phyloP scores from a whole-genome alignment of 352 stramenopile species.

The Pythium dissotocum region DNA sequence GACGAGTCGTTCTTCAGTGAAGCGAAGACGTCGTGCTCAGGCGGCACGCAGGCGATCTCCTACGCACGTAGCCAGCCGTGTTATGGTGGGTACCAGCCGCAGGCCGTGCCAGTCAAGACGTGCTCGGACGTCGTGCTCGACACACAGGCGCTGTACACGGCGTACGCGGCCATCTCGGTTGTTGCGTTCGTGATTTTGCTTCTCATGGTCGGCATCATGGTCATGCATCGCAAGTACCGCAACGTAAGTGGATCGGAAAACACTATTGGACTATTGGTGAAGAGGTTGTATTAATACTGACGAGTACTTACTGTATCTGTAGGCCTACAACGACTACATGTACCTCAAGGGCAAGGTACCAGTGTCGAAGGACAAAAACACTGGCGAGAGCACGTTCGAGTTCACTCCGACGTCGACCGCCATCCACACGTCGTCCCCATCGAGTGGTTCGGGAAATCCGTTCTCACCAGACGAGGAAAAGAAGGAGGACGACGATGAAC shows the following conservation, averaged over 20 bases:
- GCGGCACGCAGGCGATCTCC: slow-evolving; percentile 56
- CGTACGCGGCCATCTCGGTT: slow-evolving; percentile 67
- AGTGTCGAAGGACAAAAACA: slow-evolving; percentile 57
- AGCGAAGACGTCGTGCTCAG: slow-evolving; percentile 58
- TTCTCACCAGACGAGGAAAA: slow-evolving; percentile 24
- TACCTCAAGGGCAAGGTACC: slow-evolving; percentile 81
- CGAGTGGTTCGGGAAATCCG: slow-evolving; percentile 1
- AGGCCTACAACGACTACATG: slow-evolving; percentile 80
- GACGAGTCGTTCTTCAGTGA: slow-evolving; percentile 64
- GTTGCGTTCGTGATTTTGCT: slow-evolving; percentile 66
- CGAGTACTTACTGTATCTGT: neutral
- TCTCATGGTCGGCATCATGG: slow-evolving; percentile 62
- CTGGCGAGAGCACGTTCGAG: slow-evolving; percentile 68
- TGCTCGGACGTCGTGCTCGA: slow-evolving; percentile 76
- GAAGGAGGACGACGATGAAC: slow-evolving; percentile 28
- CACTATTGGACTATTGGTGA: no score
- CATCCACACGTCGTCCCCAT: slow-evolving; percentile 46
- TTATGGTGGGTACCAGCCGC: slow-evolving; percentile 50
- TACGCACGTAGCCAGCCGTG: slow-evolving; percentile 59
- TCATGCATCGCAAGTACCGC: slow-evolving; percentile 80
- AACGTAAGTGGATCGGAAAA: slow-evolving; percentile 29
- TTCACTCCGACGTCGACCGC: slow-evolving; percentile 63
- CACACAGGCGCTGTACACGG: slow-evolving; percentile 66
- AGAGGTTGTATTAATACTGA: no score
- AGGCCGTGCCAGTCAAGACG: slow-evolving; percentile 50